phyloP scores from a whole-genome alignment of 441 rosid species.

The Populus hybrid region DNA sequence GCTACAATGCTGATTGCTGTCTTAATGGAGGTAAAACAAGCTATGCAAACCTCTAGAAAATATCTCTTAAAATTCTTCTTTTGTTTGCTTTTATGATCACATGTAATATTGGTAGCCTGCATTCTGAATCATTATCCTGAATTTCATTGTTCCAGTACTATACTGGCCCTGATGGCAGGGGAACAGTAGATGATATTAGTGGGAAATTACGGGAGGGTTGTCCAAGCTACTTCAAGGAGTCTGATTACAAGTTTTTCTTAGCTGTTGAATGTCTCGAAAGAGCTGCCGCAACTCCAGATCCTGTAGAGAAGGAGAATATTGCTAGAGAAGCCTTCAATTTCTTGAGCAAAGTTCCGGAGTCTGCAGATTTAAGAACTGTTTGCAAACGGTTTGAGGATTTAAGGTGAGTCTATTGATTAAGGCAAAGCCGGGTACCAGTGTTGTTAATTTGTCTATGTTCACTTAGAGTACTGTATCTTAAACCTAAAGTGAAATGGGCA shows the following conservation, averaged over 20 bases:
- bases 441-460: slow-evolving; percentile 21
- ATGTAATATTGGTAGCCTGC: slow-evolving; percentile 9
- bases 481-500: slow-evolving; percentile 20
- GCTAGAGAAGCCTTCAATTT: slow-evolving; percentile 87
- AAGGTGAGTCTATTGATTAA: slow-evolving; percentile 46
- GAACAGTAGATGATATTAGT: slow-evolving; percentile 93
- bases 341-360: slow-evolving; percentile 89
- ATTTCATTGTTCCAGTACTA: slow-evolving; percentile 62
- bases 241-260: slow-evolving; percentile 95
- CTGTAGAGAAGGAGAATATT: slow-evolving; percentile 78
- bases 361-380: slow-evolving; percentile 89
- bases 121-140: slow-evolving; percentile 19
- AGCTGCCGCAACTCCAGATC: slow-evolving; percentile 67
- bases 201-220: slow-evolving; percentile 84
- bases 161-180: slow-evolving; percentile 96
- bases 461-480: slow-evolving; percentile 19
- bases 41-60: slow-evolving; percentile 3
- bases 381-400: slow-evolving; percentile 97
- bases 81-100: slow-evolving; percentile 5
- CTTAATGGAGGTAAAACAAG: slow-evolving; percentile 73
- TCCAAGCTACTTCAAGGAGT: slow-evolving; percentile 96
- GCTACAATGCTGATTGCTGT: slow-evolving; percentile 88
- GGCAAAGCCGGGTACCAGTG: slow-evolving; percentile 14
- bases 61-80: slow-evolving; percentile 13
- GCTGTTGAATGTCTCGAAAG: slow-evolving; percentile 96